A percentile compares a stretch with the other conserved stretches of the same genome.
phyloP scores from a whole-genome alignment of 805 yeast species.

The Lipomyces starkeyi region DNA sequence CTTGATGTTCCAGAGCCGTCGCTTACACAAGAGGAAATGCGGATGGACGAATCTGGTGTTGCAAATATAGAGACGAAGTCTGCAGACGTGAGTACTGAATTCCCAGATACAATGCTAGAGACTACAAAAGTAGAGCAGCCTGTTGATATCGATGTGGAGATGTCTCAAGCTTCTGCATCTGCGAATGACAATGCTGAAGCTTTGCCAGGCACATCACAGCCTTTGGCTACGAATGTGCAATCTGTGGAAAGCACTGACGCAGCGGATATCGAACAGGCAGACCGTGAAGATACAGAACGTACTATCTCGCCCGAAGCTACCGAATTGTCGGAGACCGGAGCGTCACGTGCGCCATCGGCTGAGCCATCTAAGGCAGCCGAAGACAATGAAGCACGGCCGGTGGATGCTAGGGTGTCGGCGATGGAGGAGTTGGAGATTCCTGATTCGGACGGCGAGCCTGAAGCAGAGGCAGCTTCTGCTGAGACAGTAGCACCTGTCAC shows the following conservation, averaged over 20 bases:
- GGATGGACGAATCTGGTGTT: not conserved
- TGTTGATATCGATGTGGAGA: conserved; percentile 1
- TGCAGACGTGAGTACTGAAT: not conserved
- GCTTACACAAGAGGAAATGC: conserved; percentile 3
- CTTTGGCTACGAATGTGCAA: not conserved
- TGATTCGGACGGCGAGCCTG: conserved; percentile 2
- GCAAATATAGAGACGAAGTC: not conserved
- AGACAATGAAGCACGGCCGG: not conserved
- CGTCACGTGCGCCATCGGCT: not conserved
- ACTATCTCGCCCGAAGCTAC: conserved; percentile 16
- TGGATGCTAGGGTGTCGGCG: not conserved
- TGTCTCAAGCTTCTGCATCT: too few species aligned
- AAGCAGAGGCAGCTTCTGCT: not conserved
- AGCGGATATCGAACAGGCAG: not conserved
- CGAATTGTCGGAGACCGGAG: not conserved
- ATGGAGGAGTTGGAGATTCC: conserved; percentile 1
- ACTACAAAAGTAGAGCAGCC: not conserved
- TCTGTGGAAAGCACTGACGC: conserved; percentile 1
- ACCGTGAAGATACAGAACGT: conserved; percentile 17
- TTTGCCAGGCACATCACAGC: not conserved
- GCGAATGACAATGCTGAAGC: not conserved
- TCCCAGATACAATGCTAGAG: not conserved
- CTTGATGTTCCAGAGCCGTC: not conserved
- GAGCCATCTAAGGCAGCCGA: not conserved
- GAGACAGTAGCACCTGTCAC: not conserved